A percentile compares a stretch with the other conserved stretches of the same genome.
These are phyloP conservation scores for Coniochaeta sp. DNA, from an alignment of 2,329 filamentous ascomycete species.

Conservation along the genomic window DNA sequence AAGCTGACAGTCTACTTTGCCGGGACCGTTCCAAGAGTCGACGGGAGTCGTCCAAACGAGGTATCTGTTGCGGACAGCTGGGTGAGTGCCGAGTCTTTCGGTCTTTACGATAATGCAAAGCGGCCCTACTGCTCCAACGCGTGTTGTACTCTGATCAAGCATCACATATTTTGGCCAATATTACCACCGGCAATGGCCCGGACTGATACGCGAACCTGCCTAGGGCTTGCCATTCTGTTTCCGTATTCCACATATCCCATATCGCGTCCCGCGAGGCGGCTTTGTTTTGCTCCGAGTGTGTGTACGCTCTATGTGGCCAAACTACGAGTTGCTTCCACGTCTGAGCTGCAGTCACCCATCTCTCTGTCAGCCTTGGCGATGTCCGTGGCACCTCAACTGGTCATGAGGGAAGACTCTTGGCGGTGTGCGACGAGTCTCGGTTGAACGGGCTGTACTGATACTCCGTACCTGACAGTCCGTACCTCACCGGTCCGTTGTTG, in stretches of 20 bases:
- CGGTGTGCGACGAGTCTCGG: not conserved
- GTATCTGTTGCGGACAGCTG: not conserved
- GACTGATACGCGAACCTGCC: not conserved
- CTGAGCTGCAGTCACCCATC: not conserved
- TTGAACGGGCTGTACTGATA: not conserved
- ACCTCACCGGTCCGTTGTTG: not conserved
- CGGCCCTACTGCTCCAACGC: not conserved
- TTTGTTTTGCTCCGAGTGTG: not conserved
- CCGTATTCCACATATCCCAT: not conserved
- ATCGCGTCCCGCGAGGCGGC: not conserved
- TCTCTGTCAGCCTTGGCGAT: not conserved
- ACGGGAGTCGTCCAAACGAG: not conserved
- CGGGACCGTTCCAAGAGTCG: not conserved
- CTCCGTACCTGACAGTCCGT: not conserved
- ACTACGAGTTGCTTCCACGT: not conserved
- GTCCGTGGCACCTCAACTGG: not conserved
- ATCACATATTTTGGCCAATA: not conserved
- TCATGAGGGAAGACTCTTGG: not conserved
- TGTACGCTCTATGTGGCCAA: not conserved
- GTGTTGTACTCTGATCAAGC: not conserved
- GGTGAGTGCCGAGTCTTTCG: not conserved
- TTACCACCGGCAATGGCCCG: not conserved
- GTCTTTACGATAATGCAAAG: not conserved
- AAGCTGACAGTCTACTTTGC: not conserved
- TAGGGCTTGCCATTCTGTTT: not conserved